Evolutionary conservation across 306 rosid species (phyloP).

Genomic region (Phaseolus lunatus): DNA sequence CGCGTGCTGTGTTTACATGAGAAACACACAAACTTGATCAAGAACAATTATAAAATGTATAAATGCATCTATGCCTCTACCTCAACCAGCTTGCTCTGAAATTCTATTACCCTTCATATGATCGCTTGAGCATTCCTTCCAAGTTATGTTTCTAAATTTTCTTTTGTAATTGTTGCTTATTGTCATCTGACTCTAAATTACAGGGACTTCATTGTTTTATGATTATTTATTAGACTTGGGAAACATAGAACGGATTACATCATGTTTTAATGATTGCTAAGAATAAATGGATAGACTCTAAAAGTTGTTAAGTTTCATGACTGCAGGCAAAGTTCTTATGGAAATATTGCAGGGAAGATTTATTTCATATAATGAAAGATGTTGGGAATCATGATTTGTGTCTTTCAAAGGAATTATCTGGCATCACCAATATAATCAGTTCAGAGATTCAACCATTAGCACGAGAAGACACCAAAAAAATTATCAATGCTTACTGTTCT

Average conservation of each 20-base stretch:
- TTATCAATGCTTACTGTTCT: conserved; percentile 58
- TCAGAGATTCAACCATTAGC: conserved; percentile 49
- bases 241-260: conserved; percentile 8
- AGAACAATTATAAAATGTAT: conserved; percentile 17
- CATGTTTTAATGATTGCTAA: conserved; percentile 22
- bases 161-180: conserved; percentile 2
- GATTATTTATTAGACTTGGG: conserved; percentile 23
- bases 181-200: neutral
- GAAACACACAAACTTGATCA: neutral
- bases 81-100: conserved; percentile 18
- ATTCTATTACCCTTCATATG: conserved; percentile 13
- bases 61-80: conserved; percentile 20
- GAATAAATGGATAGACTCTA: conserved; percentile 40
- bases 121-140: conserved; percentile 7
- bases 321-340: conserved; percentile 70
- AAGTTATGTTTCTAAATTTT: conserved; percentile 19
- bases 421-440: conserved; percentile 48
- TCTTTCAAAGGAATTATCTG: conserved; percentile 49
- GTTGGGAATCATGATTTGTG: conserved; percentile 52
- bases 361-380: conserved; percentile 59
- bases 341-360: conserved; percentile 65
- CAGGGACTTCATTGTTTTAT: conserved; percentile 19
- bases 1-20: neutral
- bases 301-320: conserved; percentile 44
- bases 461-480: conserved; percentile 54